Evolutionary conservation across 2,329 filamentous ascomycete genomes (phyloP).

Genomic region (Aspergillus sergii): DNA sequence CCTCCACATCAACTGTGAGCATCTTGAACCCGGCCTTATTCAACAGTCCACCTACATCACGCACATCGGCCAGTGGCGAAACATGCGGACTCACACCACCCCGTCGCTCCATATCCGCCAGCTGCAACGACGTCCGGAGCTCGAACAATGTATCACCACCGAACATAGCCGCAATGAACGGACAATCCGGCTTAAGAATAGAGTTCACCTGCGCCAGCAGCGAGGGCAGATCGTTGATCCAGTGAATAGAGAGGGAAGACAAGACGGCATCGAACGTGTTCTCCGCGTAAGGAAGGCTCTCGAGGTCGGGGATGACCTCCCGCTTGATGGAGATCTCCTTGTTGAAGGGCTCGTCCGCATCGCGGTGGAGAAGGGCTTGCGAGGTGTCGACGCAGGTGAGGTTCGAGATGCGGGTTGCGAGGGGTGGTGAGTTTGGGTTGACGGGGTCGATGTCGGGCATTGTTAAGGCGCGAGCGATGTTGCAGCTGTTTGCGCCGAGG

Average conservation of each 20-base stretch:
- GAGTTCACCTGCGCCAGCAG: conserved; percentile 82
- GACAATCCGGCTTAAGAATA: conserved; percentile 83
- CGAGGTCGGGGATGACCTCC: conserved; percentile 67
- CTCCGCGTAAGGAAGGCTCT: conserved; percentile 73
- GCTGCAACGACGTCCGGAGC: conserved; percentile 86
- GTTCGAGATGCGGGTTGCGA: conserved; percentile 70
- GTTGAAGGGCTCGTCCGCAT: conserved; percentile 69
- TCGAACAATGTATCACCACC: conserved; percentile 94
- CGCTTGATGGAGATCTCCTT: conserved; percentile 70
- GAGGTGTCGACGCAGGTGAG: conserved; percentile 85
- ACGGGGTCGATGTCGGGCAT: conserved; percentile 67
- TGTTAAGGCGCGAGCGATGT: conserved; percentile 81
- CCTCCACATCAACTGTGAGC: conserved; percentile 94
- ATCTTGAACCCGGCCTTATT: conserved; percentile 91
- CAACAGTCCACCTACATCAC: conserved; percentile 85
- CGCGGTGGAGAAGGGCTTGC: conserved; percentile 74
- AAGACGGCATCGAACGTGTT: conserved; percentile 86
- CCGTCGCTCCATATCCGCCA: conserved; percentile 85
- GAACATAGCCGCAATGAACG: conserved; percentile 95
- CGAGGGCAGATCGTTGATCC: conserved; percentile 94
- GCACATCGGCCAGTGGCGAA: conserved; percentile 87
- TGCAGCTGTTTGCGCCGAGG: conserved; percentile 93
- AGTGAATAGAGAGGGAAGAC: conserved; percentile 87
- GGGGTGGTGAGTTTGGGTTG: conserved; percentile 49
- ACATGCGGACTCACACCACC: conserved; percentile 92